phyloP scores from a whole-genome alignment of 371 early-diverging fungal genomes.

The Saksenaea vasiformis region DNA sequence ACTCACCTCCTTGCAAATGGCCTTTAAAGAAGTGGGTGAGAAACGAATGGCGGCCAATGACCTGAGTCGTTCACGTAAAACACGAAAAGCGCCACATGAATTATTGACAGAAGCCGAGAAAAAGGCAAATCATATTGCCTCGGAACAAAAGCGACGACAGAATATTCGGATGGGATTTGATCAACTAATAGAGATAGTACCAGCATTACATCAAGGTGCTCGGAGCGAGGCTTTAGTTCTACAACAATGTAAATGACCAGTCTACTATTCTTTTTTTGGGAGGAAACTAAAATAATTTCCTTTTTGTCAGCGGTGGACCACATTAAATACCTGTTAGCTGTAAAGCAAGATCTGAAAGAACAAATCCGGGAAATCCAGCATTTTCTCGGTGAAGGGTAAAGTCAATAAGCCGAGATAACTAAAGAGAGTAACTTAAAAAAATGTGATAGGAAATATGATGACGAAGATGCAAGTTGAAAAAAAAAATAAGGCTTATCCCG shows the following conservation, averaged over 20 bases:
- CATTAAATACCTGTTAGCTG: not conserved
- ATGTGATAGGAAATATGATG: not conserved
- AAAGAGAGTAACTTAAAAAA: not conserved
- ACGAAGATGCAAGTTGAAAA: slow-evolving; percentile 1
- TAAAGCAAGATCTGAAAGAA: not conserved
- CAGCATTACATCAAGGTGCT: slow-evolving; percentile 65
- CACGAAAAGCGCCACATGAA: slow-evolving; percentile 59
- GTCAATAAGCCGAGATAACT: not conserved
- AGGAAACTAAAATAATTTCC: not conserved
- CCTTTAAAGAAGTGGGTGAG: not conserved
- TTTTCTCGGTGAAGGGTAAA: not conserved
- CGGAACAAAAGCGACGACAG: slow-evolving; percentile 88
- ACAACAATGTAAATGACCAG: slow-evolving; percentile 53
- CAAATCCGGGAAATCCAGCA: not conserved
- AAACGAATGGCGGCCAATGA: not conserved
- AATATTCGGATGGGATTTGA: slow-evolving; percentile 85
- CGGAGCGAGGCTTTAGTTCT: slow-evolving; percentile 63
- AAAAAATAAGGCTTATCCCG: not conserved
- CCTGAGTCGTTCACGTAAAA: slow-evolving; percentile 17
- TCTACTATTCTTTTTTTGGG: not conserved
- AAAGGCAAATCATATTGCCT: slow-evolving; percentile 93
- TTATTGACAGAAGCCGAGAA: slow-evolving; percentile 92
- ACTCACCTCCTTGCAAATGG: too few species aligned
- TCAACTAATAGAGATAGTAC: slow-evolving; percentile 81
- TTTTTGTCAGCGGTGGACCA: not conserved